These are phyloP conservation scores for Cupressus sempervirens DNA, from an alignment of 75 land plant species.

Conservation along the genomic window DNA sequence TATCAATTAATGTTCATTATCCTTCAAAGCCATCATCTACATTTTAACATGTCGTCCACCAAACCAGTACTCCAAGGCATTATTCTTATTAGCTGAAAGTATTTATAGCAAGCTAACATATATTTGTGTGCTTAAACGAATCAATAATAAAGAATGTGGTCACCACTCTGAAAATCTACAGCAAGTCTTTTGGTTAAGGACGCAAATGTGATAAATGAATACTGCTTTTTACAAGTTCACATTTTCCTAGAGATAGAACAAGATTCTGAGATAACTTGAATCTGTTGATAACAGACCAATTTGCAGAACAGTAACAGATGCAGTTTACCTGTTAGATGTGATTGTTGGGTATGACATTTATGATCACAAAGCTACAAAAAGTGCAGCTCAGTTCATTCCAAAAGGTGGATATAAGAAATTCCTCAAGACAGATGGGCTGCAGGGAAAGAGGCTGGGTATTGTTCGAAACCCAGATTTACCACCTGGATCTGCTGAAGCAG, in stretches of 20 bases:
- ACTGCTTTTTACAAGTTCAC: neutral
- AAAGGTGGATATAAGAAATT: conserved; percentile 56
- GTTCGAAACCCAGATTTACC: conserved; percentile 17
- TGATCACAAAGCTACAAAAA: conserved; percentile 35
- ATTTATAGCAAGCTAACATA: no score
- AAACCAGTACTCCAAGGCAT: no score
- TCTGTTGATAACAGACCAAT: conserved; percentile 43
- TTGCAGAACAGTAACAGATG: conserved; percentile 59
- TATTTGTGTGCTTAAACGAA: no score
- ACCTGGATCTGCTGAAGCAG: neutral
- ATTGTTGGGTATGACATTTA: conserved; percentile 55
- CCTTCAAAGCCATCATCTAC: no score
- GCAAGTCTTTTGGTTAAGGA: no score
- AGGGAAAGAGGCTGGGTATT: conserved; percentile 55
- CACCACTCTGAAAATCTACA: no score
- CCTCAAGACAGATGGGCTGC: conserved; percentile 42
- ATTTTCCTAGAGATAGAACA: neutral
- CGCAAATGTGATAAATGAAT: no score
- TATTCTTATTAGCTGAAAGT: no score
- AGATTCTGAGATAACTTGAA: neutral
- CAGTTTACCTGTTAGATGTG: conserved; percentile 55
- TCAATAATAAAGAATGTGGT: no score
- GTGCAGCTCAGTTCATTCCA: conserved; percentile 44
- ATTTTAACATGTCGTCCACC: no score
- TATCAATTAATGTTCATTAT: no score